Base-by-base conservation (phyloP, 805 yeast genomes). In the Candida railenensis region DNA sequence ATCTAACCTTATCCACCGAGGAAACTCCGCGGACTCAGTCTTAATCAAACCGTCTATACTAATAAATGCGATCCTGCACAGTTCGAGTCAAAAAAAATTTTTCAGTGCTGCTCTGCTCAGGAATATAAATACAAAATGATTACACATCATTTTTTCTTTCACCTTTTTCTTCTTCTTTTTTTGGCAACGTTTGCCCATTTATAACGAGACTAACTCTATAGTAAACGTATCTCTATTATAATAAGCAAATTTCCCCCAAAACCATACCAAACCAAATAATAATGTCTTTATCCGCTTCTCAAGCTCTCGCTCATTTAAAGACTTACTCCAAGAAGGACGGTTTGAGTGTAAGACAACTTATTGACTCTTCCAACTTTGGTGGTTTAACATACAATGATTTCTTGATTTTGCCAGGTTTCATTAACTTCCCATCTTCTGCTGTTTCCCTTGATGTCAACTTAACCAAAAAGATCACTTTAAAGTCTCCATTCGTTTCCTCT, bases 361-460 rank as follows among this genome's bases (percentile, higher is more conserved):
- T 94, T 87, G 96, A 94, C 75, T 89, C 97, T 43, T 74, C 81
- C 57, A 68, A 74, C 58, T 86, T 94, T 73, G 99, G 99, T 69
- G 99, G 99, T 48, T 82, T 94, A 65, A 94, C 99, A 55, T 94
- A 94, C 78, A 94, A 94, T 66, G 99, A 94, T 74, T 89, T 94
- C 69, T 80, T 94, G 69, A 80, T 94, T 58, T 81, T 94, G 61
- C 99, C 99, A 55, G 97, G 98, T 53, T 89, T 89, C 76, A 88
- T 92, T 63, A 78, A 82, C 60, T 91, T 91, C 76, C 88, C 97
- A 52, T 81, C 97, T 25, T 77, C 85, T 44, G 73, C 58, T 19
- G 97, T 94, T 50, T 71, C 74, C 42, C 77, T 92, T 66, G 96
- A 91, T 58, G 80, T 96, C 53, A 87, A 81, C 69, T 77, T 94